phyloP scores from a whole-genome alignment of 225 moss, liverwort and hornwort genomes.

The Pleurozium schreberi region DNA sequence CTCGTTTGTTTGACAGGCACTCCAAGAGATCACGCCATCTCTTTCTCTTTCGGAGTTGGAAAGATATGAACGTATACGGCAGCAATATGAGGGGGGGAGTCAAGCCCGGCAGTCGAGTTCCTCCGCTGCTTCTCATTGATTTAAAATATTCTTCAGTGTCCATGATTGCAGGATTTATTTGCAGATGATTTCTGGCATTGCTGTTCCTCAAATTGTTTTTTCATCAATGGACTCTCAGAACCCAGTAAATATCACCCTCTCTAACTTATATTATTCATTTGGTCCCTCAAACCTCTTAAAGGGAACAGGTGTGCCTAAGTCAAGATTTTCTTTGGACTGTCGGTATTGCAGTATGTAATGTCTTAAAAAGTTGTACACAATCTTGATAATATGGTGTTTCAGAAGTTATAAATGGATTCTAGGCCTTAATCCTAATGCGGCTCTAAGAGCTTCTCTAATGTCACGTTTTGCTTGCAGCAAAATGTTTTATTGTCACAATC shows the following conservation, averaged over 20 bases:
- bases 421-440: not conserved
- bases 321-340: not conserved
- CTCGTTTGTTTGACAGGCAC: slow-evolving; percentile 33
- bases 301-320: not conserved
- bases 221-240: not conserved
- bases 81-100: slow-evolving; percentile 54
- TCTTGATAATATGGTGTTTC: not conserved
- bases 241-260: no score
- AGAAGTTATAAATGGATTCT: not conserved
- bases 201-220: not conserved
- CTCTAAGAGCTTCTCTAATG: not conserved
- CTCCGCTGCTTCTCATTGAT: not conserved
- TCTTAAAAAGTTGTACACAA: not conserved
- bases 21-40: slow-evolving; percentile 79
- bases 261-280: not conserved
- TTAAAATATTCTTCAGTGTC: not conserved
- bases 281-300: not conserved
- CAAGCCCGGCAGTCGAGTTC: not conserved
- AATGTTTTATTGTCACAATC: no score
- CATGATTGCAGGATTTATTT: not conserved
- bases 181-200: not conserved
- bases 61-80: slow-evolving; percentile 81
- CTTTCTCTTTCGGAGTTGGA: slow-evolving; percentile 69
- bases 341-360: not conserved
- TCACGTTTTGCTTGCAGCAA: no score